phyloP scores from a whole-genome alignment of 805 yeast genomes.

The Zygoascus bituminiphila region DNA sequence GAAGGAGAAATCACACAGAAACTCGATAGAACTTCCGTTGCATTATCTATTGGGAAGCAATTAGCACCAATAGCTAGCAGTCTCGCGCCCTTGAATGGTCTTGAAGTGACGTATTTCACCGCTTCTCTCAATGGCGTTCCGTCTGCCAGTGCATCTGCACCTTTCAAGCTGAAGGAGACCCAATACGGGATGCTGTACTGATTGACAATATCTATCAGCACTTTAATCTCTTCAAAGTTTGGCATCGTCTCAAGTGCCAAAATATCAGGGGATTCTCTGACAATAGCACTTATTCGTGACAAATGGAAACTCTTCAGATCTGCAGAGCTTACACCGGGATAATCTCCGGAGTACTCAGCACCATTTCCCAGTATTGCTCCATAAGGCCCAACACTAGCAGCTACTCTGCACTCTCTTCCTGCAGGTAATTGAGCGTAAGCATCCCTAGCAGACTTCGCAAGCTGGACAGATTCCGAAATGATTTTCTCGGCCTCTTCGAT shows the following conservation, averaged over 20 bases:
- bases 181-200: constrained; percentile 33
- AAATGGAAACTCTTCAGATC: constrained; percentile 44
- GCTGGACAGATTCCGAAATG: constrained; percentile 14
- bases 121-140: constrained; percentile 38
- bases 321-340: constrained; percentile 32
- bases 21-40: constrained; percentile 34
- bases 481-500: constrained; percentile 13
- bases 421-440: constrained; percentile 6
- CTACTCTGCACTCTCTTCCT: constrained; percentile 34
- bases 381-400: constrained; percentile 70
- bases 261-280: constrained; percentile 37
- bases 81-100: not conserved
- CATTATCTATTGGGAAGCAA: constrained; percentile 45
- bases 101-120: constrained; percentile 15
- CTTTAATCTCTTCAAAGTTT: constrained; percentile 45
- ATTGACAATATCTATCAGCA: constrained; percentile 36
- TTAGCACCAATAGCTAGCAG: constrained; percentile 52
- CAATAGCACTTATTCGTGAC: constrained; percentile 36
- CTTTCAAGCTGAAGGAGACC: constrained; percentile 39
- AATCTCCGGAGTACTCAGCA: constrained; percentile 66
- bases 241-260: constrained; percentile 72
- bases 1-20: constrained; percentile 21
- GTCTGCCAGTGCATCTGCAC: constrained; percentile 37
- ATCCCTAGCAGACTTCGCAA: constrained; percentile 25
- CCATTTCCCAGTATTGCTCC: constrained; percentile 65